Evolutionary conservation across 176 grass and related monocot species (phyloP).

Genomic region (Avena insularis): DNA sequence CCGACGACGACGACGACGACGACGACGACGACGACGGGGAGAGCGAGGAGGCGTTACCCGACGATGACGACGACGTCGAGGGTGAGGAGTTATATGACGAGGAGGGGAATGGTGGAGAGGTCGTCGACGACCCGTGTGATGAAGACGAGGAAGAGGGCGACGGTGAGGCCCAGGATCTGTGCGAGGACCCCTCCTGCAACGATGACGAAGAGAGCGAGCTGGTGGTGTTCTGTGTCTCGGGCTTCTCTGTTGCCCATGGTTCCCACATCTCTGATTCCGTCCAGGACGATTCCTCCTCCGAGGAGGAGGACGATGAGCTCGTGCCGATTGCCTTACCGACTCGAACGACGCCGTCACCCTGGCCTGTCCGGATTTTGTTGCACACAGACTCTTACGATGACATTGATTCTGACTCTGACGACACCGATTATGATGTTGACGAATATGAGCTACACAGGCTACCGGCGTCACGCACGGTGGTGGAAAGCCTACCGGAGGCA

Average conservation of each 20-base stretch:
- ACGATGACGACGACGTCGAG: neutral
- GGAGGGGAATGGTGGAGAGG: neutral
- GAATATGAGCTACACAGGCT: slow-evolving; percentile 6
- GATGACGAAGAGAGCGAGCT: neutral
- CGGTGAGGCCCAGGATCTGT: neutral
- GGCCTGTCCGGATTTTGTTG: slow-evolving; percentile 12
- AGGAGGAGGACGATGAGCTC: slow-evolving; percentile 27
- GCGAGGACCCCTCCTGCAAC: neutral
- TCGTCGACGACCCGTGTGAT: neutral
- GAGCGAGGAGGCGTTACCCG: neutral
- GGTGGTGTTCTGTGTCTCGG: slow-evolving; percentile 19
- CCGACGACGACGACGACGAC: neutral
- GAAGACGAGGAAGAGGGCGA: neutral
- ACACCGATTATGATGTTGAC: slow-evolving; percentile 6
- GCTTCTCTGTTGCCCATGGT: slow-evolving; percentile 2
- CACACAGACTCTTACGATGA: neutral
- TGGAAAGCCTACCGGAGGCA: slow-evolving; percentile 52
- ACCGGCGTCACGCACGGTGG: slow-evolving; percentile 45
- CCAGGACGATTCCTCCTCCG: neutral
- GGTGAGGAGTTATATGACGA: neutral
- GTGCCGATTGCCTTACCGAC: neutral
- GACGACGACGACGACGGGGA: neutral
- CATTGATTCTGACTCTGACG: neutral
- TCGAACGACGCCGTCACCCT: neutral
- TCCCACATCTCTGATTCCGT: neutral